Evolutionary conservation across 192 early-diverging fungal genomes (phyloP), one percentile per base, ranked within the genome.

Genomic region (Gigaspora rosea): DNA sequence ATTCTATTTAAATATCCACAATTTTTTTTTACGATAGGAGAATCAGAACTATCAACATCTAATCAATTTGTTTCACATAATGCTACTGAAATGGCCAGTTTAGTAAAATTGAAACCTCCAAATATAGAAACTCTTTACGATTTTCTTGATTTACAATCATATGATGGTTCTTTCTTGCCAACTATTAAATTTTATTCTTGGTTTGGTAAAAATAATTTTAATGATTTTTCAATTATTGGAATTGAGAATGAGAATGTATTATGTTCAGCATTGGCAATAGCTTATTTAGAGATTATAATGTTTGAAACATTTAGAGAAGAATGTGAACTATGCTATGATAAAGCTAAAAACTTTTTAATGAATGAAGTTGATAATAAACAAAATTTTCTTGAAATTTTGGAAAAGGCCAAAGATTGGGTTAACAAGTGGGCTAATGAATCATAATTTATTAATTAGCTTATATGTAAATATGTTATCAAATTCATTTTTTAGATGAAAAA

Each of bases 241-340:
- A 16, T 2, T 22, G 10, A 46, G 15, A 52, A 7, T 13, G 35
- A 73, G 11, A 32, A 54, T 18, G 12, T 12, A 35, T 73, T n/a
- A 33, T 57, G 13, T 48, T 63, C 59, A 16, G 18, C n/a, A 36
- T 32, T 75, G 9, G 35, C 41, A 8, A 47, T 75, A 0, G 46
- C 18, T 3, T 75, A 75, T 47, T 11, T 49, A 33, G 27, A 27
- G 27, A 27, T 27, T 27, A 27, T 27, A 27, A 27, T 27, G 27
- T 27, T 27, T 27, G 27, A 61, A 22, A 22, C 56, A 32, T 63
- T 75, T 63, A 75, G 27, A 15, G 36, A 75, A 49, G 59, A 75
- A 63, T 63, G 59, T 11, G 73, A 75, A 32, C 20, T 75, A 15
- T 75, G 59, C 56, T 75, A 50, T 33, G 73, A 75, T 49, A 75